Evolutionary conservation across 139 green algal genomes (phyloP), one percentile per base, ranked within the genome.

Genomic region (Chlorella sp.): DNA sequence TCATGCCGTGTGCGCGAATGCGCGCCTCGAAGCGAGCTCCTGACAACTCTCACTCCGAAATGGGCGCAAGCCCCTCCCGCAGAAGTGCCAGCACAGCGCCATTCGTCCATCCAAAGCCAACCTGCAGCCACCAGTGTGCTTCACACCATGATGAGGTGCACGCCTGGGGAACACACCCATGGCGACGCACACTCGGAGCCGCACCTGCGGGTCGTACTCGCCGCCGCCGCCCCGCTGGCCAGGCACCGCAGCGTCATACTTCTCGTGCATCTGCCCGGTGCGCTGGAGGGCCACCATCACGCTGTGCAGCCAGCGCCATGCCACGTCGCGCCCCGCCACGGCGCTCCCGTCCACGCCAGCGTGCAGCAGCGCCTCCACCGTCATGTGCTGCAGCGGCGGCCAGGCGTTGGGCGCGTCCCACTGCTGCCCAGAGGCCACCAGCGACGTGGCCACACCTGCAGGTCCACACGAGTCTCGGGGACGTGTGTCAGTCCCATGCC

Each of bases 341-440:
- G 14, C 34, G 17, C 10, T 49, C 20, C 62, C 35, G 14, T 66
- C 60, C 0, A 76, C 72, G 0, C 74, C 76, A 64, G 72, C 67
- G 4, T 59, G 27, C 1, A 6, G 31, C 1, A 85, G 35, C 0
- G 65, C 83, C 67, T 88, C 81, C 3, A 88, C 72, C 26, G 83
- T n/a, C 77, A 97, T 92, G 79, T 90, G 84, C 69, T 95, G 85
- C 27, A 98, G 71, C 5, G 94, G 94, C 2, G 95, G 86, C 95
- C 95, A 99, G n/a, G 72, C 85, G 73, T 97, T 98, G 31, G 92
- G 93, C 5, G 77, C 92, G 77, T 99, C 95, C 94, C 94, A 98
- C 80, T 98, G 94, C 78, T 98, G 83, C 3, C 88, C 88, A 0
- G 89, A 91, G 1, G 70, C 49, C 14, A 69, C 55, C 1, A 86